phyloP scores from a whole-genome alignment of 805 yeast species.

The Kodamaea laetipori region DNA sequence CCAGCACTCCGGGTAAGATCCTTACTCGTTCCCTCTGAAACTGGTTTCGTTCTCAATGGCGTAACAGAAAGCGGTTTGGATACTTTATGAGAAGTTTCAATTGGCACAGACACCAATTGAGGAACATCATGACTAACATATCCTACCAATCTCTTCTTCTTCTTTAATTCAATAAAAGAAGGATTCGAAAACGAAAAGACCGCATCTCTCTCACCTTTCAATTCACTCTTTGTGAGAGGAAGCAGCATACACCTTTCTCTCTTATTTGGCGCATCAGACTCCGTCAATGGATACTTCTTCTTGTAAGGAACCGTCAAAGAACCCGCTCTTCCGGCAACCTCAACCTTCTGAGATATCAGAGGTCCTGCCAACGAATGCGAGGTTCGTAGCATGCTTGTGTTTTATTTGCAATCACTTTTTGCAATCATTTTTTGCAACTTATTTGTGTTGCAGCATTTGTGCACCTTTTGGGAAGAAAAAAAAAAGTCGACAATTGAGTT shows the following conservation, averaged over 20 bases:
- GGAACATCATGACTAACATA: no score
- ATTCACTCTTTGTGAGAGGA: neutral
- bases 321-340: neutral
- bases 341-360: neutral
- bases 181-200: neutral
- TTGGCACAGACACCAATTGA: no score
- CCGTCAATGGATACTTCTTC: neutral
- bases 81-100: no score
- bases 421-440: neutral
- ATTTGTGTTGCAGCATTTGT: constrained; percentile 23
- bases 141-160: neutral
- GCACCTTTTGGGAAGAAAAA: neutral
- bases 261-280: neutral
- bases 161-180: neutral
- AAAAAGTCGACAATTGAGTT: constrained; percentile 5
- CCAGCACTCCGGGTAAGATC: no score
- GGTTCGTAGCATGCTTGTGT: no score
- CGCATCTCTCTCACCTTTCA: neutral
- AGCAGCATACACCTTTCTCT: neutral
- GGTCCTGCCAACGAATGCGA: no score
- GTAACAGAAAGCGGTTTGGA: no score
- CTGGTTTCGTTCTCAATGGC: no score
- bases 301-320: neutral
- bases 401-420: constrained; percentile 8
- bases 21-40: no score